Base-by-base conservation (phyloP, 176 grass and related monocot genomes). In the Saccharum spontaneum region DNA sequence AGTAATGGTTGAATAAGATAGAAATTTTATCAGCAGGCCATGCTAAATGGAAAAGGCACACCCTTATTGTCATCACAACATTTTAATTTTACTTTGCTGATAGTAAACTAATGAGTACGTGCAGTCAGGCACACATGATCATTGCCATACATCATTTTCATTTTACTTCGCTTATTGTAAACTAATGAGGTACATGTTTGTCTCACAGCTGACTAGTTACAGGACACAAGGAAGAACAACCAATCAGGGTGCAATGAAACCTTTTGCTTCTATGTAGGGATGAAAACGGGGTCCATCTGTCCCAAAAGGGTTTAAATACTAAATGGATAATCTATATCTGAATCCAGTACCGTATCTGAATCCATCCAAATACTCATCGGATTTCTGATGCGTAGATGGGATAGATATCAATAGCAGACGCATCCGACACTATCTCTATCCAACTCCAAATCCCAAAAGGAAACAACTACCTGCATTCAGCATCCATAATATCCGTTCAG, bases 41-140 rank as follows among this genome's bases (percentile, higher is more conserved):
- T 68, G n/a, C 28, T 67, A 45, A 5, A 7, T 3, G 4, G 24
- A 69, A 61, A 12, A 60, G 6, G 48, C 39, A 82, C 68, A 82
- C 17, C 41, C 18, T 20, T 76, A 76, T 22, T 76, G 17, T 76
- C 61, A 59, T 23, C 36, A 68, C 26, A 28, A 33, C 3, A 44
- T 41, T 50, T n/a, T 23, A 49, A 80, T 38, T 16, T n/a, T 86
- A 71, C 85, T 73, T 67, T 12, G 43, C 33, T 86, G 75, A 34
- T 67, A 43, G 40, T 23, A 36, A 50, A 18, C 23, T 50, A 74
- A 74, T 31, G 14, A 31, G 9, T 76, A 36, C 36, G 16, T 37
- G 17, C 26, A 30, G 39, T 24, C 5, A 7, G 14, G 48, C 48
- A 59, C 52, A 55, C 20, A 59, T 59, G 54, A n/a, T n/a, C 50